A percentile compares a stretch with the other conserved stretches of the same genome.
Conservation (phyloP, 2,329 filamentous ascomycete species). For the Didymella glomerata region DNA sequence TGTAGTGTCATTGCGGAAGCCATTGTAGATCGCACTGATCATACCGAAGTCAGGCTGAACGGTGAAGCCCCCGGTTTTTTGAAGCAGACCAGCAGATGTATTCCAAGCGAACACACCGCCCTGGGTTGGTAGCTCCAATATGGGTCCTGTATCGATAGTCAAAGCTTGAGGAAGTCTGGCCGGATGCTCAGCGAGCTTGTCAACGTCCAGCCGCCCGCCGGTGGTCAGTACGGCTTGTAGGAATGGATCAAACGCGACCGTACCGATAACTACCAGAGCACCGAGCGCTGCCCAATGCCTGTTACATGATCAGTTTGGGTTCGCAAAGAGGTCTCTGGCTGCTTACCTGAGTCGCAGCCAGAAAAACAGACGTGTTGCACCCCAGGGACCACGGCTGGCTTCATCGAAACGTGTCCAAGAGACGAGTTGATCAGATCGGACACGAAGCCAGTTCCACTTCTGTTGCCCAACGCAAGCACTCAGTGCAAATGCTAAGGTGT, state of each 20-base stretch:
- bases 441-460: constrained; percentile 25
- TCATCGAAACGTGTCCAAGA: constrained; percentile 29
- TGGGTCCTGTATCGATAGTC: not conserved
- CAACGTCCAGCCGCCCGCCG: not conserved
- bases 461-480: constrained; percentile 26
- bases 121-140: not conserved
- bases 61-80: not conserved
- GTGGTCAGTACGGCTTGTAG: constrained; percentile 2
- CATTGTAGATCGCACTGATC: constrained; percentile 21
- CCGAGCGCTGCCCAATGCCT: constrained; percentile 24
- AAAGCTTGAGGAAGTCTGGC: not conserved
- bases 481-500: constrained; percentile 22
- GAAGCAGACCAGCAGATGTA: not conserved
- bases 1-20: constrained; percentile 10
- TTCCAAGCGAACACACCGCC: too few relatives aligned
- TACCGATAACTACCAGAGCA: constrained; percentile 12
- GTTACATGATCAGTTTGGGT: not conserved
- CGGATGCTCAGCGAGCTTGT: too few relatives aligned
- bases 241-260: constrained; percentile 24
- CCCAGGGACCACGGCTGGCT: constrained; percentile 26
- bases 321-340: too few relatives aligned
- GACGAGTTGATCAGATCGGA: constrained; percentile 5
- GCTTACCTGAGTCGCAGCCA: constrained; percentile 14
- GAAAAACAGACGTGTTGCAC: constrained; percentile 19
- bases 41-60: constrained; percentile 22